A percentile compares a stretch with the other conserved stretches of the same genome.
phyloP scores from a whole-genome alignment of 345 rosid species.

The Murraya koenigii region DNA sequence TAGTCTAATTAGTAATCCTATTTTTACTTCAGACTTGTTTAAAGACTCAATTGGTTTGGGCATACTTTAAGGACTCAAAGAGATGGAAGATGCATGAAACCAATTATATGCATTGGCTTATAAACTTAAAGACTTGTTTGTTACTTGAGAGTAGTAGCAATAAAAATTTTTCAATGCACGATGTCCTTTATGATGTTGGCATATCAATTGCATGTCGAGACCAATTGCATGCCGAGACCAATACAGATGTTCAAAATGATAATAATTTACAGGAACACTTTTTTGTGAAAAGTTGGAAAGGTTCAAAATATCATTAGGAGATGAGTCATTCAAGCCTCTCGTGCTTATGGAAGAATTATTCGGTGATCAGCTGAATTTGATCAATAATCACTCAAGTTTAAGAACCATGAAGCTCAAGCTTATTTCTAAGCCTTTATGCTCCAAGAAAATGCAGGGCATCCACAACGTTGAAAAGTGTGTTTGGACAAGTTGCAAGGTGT shows the following conservation, averaged over 20 bases:
- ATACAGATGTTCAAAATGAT: too few species aligned
- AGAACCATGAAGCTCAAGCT: too few species aligned
- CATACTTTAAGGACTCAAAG: neutral
- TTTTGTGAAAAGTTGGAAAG: too few species aligned
- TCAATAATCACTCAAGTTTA: too few species aligned
- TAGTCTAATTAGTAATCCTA: neutral
- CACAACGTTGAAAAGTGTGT: neutral
- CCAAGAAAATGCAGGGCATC: neutral
- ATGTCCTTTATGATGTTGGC: conserved; percentile 7
- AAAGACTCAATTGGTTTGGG: conserved; percentile 13
- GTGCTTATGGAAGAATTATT: too few species aligned
- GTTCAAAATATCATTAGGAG: too few species aligned
- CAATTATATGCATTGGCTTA: neutral
- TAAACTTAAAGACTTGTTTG: conserved; percentile 15
- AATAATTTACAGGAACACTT: too few species aligned
- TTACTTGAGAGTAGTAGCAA: neutral
- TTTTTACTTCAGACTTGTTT: neutral
- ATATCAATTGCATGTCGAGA: conserved; percentile 10
- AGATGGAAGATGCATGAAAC: conserved; percentile 7
- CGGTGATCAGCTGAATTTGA: too few species aligned
- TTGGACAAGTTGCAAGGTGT: too few species aligned
- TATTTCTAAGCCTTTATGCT: too few species aligned
- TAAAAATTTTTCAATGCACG: conserved; percentile 3
- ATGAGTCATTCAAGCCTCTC: too few species aligned
- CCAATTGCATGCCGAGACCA: conserved; percentile 8